Evolutionary conservation across 1,284 basidiomycete genomes (phyloP), one percentile per base, ranked within the genome.

Genomic region (Malassezia brasiliensis): DNA sequence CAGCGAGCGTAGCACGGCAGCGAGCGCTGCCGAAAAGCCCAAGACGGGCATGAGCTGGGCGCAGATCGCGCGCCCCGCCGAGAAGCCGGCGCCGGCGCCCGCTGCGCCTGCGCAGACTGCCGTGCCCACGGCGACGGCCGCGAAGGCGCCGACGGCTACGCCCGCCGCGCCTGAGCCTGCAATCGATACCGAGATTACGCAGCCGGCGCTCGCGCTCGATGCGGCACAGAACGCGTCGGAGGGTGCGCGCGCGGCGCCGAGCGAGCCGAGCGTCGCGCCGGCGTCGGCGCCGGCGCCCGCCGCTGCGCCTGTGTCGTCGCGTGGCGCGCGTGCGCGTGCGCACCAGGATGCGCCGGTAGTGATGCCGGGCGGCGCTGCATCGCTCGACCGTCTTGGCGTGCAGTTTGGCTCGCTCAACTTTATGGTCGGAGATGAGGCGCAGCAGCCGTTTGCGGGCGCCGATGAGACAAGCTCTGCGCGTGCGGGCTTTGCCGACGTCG

Each of bases 361-460:
- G 31, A 66, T 74, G 66, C 64, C 69, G n/a, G 68, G 69, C 28
- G 66, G 64, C 28, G 57, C 59, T 22, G 62, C 67, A 4, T 58
- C 64, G 49, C 61, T 72, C 37, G 72, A 74, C 65, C 70, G 61
- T 45, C 65, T 74, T 14, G 72, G 69, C 46, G 62, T 72, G 28
- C 64, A 69, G 50, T 74, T 74, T 41, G 72, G 72, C 55, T 65
- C 59, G 17, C 64, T 73, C 50, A 72, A 66, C 63, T 70, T 73
- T 62, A 62, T 69, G 31, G 68, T 64, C 22, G 61, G 59, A 4
- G 68, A 69, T 34, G 65, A 60, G 38, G 60, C 6, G 31, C 36
- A 62, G 31, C 46, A 30, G 37, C 30, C 39, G 20, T 11, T 17
- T 7, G 17, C 38, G 10, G 22, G 22, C n/a, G 50, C 34, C 5